phyloP scores from a whole-genome alignment of 2,329 filamentous ascomycete species.

The Nakataea oryzae region DNA sequence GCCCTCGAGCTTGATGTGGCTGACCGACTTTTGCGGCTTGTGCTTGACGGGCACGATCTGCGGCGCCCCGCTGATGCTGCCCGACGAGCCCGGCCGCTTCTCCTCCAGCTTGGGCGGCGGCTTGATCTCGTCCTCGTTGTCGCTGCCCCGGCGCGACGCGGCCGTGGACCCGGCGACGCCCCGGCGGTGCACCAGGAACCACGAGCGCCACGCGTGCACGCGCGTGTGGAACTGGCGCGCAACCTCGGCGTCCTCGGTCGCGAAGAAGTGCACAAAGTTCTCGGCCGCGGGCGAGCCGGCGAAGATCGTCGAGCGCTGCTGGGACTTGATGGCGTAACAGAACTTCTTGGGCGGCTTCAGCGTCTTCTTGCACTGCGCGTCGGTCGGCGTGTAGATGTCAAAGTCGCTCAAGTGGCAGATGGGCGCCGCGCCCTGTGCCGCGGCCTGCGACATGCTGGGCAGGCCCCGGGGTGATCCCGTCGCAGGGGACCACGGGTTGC shows the following conservation, averaged over 20 bases:
- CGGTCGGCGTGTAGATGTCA: slow-evolving; percentile 75
- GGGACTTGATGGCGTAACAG: slow-evolving; percentile 84
- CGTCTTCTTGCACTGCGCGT: slow-evolving; percentile 54
- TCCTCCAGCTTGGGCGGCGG: slow-evolving; percentile 15
- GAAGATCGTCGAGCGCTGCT: slow-evolving; percentile 80
- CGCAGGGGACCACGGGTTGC: not conserved
- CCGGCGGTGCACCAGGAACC: slow-evolving; percentile 70
- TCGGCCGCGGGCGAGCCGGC: slow-evolving; percentile 47
- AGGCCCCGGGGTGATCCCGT: not conserved
- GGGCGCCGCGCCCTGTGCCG: slow-evolving; percentile 40
- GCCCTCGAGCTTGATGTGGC: slow-evolving; percentile 18
- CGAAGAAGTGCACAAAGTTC: slow-evolving; percentile 90
- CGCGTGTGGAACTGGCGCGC: slow-evolving; percentile 61
- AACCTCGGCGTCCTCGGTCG: slow-evolving; percentile 58
- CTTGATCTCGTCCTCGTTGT: not conserved
- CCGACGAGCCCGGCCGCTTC: not conserved
- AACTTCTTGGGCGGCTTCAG: slow-evolving; percentile 76
- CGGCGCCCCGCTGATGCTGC: slow-evolving; percentile 10
- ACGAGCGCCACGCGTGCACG: slow-evolving; percentile 78
- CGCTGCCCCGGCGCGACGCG: not conserved
- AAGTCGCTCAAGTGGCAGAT: slow-evolving; percentile 86
- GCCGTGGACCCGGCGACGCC: not conserved
- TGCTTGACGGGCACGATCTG: slow-evolving; percentile 17
- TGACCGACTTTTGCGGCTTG: slow-evolving; percentile 18
- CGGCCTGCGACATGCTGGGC: not conserved